Evolutionary conservation across 495 filamentous ascomycete species (phyloP).

Genomic region (Aspergillus mulundensis): DNA sequence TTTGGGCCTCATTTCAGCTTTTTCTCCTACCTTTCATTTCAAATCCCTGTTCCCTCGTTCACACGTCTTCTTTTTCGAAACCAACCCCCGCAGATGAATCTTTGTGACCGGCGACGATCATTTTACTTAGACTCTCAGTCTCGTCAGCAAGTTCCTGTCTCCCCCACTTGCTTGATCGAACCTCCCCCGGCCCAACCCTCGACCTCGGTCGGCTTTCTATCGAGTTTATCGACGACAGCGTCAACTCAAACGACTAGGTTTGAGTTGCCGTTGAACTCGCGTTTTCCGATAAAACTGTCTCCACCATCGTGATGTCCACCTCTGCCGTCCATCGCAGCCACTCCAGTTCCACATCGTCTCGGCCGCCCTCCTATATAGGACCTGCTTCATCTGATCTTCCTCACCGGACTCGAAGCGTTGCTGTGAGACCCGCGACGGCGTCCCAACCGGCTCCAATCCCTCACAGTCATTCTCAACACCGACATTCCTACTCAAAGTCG

Average conservation of each 20-base stretch:
- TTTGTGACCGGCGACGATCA: conserved; percentile 11
- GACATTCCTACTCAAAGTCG: conserved; percentile 48
- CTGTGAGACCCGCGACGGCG: conserved; percentile 40
- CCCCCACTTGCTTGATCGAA: conserved; percentile 19
- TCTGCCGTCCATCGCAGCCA: conserved; percentile 49
- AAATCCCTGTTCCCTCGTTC: conserved; percentile 17
- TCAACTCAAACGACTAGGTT: conserved; percentile 14
- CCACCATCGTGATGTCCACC: conserved; percentile 46
- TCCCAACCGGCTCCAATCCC: conserved; percentile 33
- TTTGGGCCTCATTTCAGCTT: neutral
- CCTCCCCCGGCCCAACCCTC: conserved; percentile 19
- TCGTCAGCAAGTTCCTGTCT: conserved; percentile 20
- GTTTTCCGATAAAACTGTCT: conserved; percentile 13
- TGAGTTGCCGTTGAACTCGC: conserved; percentile 20
- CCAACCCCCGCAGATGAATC: conserved; percentile 13
- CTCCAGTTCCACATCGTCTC: conserved; percentile 56
- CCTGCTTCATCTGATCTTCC: conserved; percentile 48
- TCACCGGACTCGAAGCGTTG: conserved; percentile 54
- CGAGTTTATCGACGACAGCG: conserved; percentile 15
- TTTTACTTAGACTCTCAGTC: conserved; percentile 18
- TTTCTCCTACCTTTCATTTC: conserved; percentile 30
- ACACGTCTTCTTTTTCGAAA: neutral
- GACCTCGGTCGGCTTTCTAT: conserved; percentile 12
- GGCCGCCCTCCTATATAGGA: conserved; percentile 37
- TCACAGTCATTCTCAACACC: conserved; percentile 16